Evolutionary conservation across 1,139 yeast species (phyloP).

Genomic region (Candida smagusa): DNA sequence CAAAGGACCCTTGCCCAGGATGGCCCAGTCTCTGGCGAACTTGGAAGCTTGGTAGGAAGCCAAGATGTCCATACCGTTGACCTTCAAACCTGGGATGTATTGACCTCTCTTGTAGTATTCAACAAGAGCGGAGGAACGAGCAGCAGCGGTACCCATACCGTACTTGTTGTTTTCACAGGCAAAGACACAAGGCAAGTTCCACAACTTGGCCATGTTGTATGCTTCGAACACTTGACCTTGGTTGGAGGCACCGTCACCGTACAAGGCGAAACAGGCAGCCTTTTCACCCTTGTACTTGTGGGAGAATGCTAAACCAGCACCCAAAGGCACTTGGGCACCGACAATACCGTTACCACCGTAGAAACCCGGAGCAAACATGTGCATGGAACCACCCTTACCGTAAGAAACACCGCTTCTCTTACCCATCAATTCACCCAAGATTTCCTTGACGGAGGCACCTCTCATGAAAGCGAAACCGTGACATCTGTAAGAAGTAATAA

Average conservation of each 20-base stretch:
- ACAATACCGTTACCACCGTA: constrained; percentile 99
- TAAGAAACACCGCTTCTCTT: constrained; percentile 90
- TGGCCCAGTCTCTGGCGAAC: constrained; percentile 95
- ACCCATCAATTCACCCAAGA: constrained; percentile 95
- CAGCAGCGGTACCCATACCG: constrained; percentile 99
- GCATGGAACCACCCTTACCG: constrained; percentile 99
- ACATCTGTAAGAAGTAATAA: constrained; percentile 97
- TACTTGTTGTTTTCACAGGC: constrained; percentile 98
- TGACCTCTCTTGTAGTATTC: constrained; percentile 99
- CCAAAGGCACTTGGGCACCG: constrained; percentile 98
- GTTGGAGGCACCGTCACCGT: constrained; percentile 99
- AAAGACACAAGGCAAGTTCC: constrained; percentile 93
- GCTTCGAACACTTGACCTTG: constrained; percentile 99
- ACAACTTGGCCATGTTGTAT: constrained; percentile 97
- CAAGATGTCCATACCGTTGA: constrained; percentile 96
- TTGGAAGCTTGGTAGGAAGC: constrained; percentile 95
- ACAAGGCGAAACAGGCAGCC: constrained; percentile 80
- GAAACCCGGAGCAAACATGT: constrained; percentile 92
- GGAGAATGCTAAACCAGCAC: constrained; percentile 96
- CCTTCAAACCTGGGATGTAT: constrained; percentile 96
- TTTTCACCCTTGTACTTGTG: constrained; percentile 87
- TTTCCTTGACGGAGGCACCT: constrained; percentile 87
- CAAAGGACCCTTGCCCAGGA: constrained; percentile 91
- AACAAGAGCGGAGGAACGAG: constrained; percentile 93
- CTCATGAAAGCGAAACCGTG: constrained; percentile 97